These are phyloP conservation scores for Magnusiomyces tetraspermus DNA, from an alignment of 1,139 yeast genomes.

Conservation along the genomic window DNA sequence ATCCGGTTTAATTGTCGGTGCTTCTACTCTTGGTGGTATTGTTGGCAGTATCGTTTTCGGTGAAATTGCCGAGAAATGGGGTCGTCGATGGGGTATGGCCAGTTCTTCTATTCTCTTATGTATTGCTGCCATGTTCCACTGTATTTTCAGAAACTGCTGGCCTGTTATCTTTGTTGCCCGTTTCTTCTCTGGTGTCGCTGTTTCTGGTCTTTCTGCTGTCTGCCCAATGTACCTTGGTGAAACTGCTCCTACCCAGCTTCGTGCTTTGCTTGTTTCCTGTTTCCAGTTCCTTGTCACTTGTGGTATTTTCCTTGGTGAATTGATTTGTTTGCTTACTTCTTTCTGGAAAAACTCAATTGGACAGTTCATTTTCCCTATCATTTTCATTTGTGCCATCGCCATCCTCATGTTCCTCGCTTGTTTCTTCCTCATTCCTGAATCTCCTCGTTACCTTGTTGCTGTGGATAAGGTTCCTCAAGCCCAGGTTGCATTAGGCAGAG, in stretches of 20 bases:
- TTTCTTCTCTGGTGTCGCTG: constrained; percentile 50
- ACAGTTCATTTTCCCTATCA: constrained; percentile 54
- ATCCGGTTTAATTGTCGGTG: constrained; percentile 43
- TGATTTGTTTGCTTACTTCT: constrained; percentile 58
- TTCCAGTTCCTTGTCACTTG: constrained; percentile 62
- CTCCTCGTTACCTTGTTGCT: constrained; percentile 63
- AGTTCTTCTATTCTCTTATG: constrained; percentile 40
- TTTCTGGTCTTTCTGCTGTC: constrained; percentile 57
- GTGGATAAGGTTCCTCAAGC: constrained; percentile 50
- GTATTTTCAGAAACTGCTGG: constrained; percentile 38
- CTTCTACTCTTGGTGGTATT: constrained; percentile 46
- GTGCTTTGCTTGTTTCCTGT: constrained; percentile 60
- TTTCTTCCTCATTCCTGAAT: constrained; percentile 46
- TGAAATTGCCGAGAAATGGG: constrained; percentile 41
- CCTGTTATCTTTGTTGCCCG: constrained; percentile 38
- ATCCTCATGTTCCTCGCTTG: constrained; percentile 26
- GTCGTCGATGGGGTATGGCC: constrained; percentile 44
- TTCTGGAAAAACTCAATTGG: constrained; percentile 39
- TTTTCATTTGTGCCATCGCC: constrained; percentile 39
- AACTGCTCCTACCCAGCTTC: constrained; percentile 55
- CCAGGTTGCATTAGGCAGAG: constrained; percentile 47
- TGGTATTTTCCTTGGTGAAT: constrained; percentile 60
- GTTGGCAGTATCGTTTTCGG: constrained; percentile 45
- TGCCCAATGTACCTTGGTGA: constrained; percentile 65
- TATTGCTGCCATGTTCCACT: constrained; percentile 45